These are phyloP conservation scores for Tylopilus sp. DNA, from an alignment of 1,284 basidiomycete genomes.

Conservation along the genomic window DNA sequence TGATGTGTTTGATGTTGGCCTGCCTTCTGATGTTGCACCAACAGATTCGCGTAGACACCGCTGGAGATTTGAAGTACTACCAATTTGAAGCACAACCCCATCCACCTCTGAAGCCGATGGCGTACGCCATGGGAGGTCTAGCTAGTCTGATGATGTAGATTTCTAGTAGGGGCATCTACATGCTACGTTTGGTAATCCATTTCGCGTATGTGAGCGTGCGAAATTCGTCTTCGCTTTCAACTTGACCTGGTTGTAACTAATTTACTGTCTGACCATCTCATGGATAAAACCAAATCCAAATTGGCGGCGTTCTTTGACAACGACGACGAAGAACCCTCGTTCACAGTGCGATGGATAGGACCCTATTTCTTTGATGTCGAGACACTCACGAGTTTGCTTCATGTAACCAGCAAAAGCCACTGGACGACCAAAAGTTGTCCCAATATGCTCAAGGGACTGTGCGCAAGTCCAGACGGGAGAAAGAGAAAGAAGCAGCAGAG, in stretches of 20 bases:
- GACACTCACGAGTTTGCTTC: conserved; percentile 52
- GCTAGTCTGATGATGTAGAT: conserved; percentile 50
- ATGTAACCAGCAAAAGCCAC: conserved; percentile 62
- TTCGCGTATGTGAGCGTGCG: conserved; percentile 19
- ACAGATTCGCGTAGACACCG: conserved; percentile 78
- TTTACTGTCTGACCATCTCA: conserved; percentile 26
- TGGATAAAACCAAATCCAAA: conserved; percentile 75
- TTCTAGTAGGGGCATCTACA: too few species aligned
- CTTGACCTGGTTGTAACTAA: too few species aligned
- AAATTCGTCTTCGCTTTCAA: conserved; percentile 9
- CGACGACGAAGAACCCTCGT: conserved; percentile 74
- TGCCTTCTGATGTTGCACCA: conserved; percentile 6
- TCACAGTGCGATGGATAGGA: conserved; percentile 79
- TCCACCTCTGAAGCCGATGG: conserved; percentile 90
- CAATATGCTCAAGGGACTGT: conserved; percentile 71
- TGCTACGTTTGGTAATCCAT: not conserved
- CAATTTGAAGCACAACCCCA: conserved; percentile 86
- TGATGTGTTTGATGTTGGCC: conserved; percentile 1
- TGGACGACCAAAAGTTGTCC: conserved; percentile 72
- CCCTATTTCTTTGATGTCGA: conserved; percentile 46
- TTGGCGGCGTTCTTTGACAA: conserved; percentile 76
- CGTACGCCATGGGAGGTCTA: conserved; percentile 68
- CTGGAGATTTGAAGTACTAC: conserved; percentile 70
- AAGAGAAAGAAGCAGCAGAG: conserved; percentile 84
- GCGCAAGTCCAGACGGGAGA: conserved; percentile 74